Percentiles rank a stretch among this genome's conserved stretches.
These are phyloP conservation scores for Amanita thiersii DNA, from an alignment of 768 basidiomycete species.

Conservation along the genomic window DNA sequence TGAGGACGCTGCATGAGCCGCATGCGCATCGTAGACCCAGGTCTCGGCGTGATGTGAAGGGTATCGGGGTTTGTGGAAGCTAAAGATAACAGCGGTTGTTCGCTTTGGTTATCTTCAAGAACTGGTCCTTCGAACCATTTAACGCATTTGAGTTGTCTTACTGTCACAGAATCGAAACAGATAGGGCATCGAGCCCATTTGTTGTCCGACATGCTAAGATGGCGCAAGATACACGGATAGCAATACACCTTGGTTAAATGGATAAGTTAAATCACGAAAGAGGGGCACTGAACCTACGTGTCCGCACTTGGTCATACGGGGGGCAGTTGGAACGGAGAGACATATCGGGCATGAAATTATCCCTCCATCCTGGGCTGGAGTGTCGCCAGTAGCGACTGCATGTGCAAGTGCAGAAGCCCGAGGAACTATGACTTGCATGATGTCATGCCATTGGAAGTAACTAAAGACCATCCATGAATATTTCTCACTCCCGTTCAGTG, in stretches of 20 bases:
- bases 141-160: constrained; percentile 86
- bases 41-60: constrained; percentile 32
- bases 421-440: constrained; percentile 90
- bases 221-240: constrained; percentile 90
- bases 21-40: constrained; percentile 67
- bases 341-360: constrained; percentile 89
- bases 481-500: constrained; percentile 3
- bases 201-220: constrained; percentile 75
- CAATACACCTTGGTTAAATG: constrained; percentile 68
- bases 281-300: constrained; percentile 58
- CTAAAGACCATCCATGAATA: constrained; percentile 31
- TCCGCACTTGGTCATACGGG: constrained; percentile 94
- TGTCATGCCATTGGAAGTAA: constrained; percentile 94
- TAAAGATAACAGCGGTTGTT: constrained; percentile 38
- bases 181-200: constrained; percentile 95
- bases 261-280: constrained; percentile 10
- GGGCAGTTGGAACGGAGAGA: constrained; percentile 81
- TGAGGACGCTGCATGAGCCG: constrained; percentile 89
- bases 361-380: constrained; percentile 42
- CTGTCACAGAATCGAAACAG: constrained; percentile 89
- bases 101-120: constrained; percentile 22
- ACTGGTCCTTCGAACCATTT: constrained; percentile 71
- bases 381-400: constrained; percentile 40
- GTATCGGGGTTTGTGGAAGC: constrained; percentile 25
- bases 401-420: constrained; percentile 69